A percentile compares a stretch with the other conserved stretches of the same genome.
Evolutionary conservation across 164 flowering plant genomes (phyloP).

Genomic region (Dillenia turbinata): DNA sequence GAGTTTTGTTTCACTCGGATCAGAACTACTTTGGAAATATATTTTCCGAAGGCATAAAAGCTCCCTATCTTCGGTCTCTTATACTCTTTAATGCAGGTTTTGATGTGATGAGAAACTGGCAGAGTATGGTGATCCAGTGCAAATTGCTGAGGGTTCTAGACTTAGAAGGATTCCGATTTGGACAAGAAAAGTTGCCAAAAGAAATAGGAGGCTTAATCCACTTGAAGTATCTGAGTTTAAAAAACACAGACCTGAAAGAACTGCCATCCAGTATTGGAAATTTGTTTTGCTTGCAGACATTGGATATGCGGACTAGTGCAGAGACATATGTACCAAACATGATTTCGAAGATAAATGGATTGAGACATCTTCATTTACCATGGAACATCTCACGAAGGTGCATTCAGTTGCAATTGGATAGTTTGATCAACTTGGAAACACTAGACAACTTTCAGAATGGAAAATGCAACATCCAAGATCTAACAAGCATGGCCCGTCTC

Average conservation of each 20-base stretch:
- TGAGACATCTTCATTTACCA: background rate
- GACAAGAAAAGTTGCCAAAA: background rate
- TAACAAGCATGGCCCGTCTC: background rate
- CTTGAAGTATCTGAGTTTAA: constrained; percentile 11
- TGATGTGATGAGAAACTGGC: background rate
- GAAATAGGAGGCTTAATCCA: constrained; percentile 5
- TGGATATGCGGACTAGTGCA: constrained; percentile 6
- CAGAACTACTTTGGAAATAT: too few relatives aligned
- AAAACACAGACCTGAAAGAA: background rate
- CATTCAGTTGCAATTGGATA: constrained; percentile 1
- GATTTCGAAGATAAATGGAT: constrained; percentile 1
- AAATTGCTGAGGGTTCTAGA: constrained; percentile 16
- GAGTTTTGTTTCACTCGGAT: too few relatives aligned
- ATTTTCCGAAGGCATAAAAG: background rate
- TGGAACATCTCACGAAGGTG: background rate
- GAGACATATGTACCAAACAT: constrained; percentile 1
- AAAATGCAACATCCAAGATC: background rate
- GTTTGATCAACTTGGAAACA: background rate
- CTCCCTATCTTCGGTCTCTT: background rate
- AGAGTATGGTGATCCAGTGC: background rate
- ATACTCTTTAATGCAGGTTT: background rate
- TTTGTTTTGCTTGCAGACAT: constrained; percentile 6
- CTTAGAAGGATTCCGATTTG: constrained; percentile 4
- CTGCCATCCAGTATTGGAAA: constrained; percentile 10
- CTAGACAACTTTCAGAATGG: background rate